A percentile compares a stretch with the other conserved stretches of the same genome.
These are phyloP conservation scores for Exophiala sp. DNA, from an alignment of 2,329 filamentous ascomycete species.

Conservation along the genomic window DNA sequence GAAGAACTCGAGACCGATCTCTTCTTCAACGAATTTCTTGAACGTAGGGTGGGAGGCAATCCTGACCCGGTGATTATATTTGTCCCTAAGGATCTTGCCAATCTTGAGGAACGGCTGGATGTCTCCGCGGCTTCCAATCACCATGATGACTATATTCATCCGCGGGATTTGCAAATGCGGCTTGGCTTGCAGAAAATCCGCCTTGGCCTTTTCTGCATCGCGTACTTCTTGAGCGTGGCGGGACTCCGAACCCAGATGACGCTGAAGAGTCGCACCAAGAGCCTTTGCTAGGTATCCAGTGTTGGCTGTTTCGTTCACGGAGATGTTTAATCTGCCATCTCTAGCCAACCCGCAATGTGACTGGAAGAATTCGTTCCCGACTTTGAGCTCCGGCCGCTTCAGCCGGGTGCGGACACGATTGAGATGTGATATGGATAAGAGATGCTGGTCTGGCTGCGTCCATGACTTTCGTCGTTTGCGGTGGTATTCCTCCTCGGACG, in stretches of 20 bases:
- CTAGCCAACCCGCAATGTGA: slow-evolving; percentile 52
- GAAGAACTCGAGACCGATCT: slow-evolving; percentile 72
- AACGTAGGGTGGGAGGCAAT: slow-evolving; percentile 76
- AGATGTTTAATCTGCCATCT: slow-evolving; percentile 67
- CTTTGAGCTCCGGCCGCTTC: slow-evolving; percentile 7
- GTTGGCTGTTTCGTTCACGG: slow-evolving; percentile 63
- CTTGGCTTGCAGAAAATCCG: slow-evolving; percentile 28
- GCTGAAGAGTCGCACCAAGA: slow-evolving; percentile 58
- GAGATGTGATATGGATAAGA: slow-evolving; percentile 20
- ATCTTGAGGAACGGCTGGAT: slow-evolving; percentile 74
- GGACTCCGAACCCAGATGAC: slow-evolving; percentile 40
- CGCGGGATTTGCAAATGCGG: slow-evolving; percentile 38
- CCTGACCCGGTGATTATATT: slow-evolving; percentile 67
- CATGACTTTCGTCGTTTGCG: slow-evolving; percentile 9
- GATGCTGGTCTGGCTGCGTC: slow-evolving; percentile 11
- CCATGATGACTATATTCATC: slow-evolving; percentile 76
- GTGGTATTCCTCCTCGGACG: slow-evolving; percentile 16
- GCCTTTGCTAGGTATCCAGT: slow-evolving; percentile 69
- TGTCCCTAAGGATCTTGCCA: slow-evolving; percentile 63
- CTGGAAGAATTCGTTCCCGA: slow-evolving; percentile 25
- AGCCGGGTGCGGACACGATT: slow-evolving; percentile 19
- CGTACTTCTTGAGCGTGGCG: slow-evolving; percentile 32
- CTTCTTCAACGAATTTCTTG: slow-evolving; percentile 66
- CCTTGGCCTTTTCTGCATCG: slow-evolving; percentile 14
- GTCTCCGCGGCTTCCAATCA: slow-evolving; percentile 74